Percentiles rank a stretch among this genome's conserved stretches.
Conservation (phyloP, 1,284 basidiomycete species). For the Hemileia vastatrix region DNA sequence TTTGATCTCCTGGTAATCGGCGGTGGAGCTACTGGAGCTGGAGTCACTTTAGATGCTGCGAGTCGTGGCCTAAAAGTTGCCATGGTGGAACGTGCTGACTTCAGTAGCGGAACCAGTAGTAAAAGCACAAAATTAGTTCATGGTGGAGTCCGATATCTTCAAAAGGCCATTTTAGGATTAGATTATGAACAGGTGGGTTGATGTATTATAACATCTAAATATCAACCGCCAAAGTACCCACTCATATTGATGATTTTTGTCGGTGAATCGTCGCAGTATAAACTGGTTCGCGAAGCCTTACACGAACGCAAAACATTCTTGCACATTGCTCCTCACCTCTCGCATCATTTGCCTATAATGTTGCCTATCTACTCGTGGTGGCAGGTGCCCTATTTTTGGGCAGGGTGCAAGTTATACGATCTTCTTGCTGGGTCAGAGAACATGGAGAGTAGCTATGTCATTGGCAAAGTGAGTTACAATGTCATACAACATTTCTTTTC, state of each 20-base stretch:
- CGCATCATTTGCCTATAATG: constrained; percentile 87
- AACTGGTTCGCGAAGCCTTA: constrained; percentile 85
- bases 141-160: constrained; percentile 92
- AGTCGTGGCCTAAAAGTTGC: constrained; percentile 85
- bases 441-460: constrained; percentile 90
- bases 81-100: constrained; percentile 87
- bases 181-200: constrained; percentile 68
- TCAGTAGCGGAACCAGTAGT: constrained; percentile 81
- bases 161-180: constrained; percentile 90
- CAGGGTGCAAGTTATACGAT: constrained; percentile 95
- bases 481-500: background rate
- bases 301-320: constrained; percentile 88
- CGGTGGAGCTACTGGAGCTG: constrained; percentile 82
- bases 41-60: constrained; percentile 86
- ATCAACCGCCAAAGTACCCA: too few relatives aligned
- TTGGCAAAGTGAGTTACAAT: constrained; percentile 54
- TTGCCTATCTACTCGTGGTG: constrained; percentile 88
- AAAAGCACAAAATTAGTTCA: constrained; percentile 98
- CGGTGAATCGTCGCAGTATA: too few relatives aligned
- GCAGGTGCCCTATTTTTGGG: constrained; percentile 94
- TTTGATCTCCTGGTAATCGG: constrained; percentile 82
- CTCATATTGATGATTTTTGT: too few relatives aligned
- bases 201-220: too few relatives aligned
- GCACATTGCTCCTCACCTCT: constrained; percentile 89
- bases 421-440: constrained; percentile 89